Conservation (phyloP, 2,329 filamentous ascomycete genomes). For the Nemania sp. region DNA sequence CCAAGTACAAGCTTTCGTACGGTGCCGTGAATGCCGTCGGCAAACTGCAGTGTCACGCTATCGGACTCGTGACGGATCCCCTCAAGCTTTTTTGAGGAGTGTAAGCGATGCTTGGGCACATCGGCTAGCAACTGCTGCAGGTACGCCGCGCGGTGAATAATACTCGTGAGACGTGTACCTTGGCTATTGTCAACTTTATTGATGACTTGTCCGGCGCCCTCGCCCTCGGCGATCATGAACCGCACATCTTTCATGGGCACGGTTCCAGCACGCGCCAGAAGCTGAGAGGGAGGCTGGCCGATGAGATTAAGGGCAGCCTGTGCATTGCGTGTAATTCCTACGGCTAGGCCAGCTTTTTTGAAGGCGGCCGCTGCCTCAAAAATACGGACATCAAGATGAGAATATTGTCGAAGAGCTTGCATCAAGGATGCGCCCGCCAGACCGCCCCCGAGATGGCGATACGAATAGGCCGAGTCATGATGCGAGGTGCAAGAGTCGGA, state of each 20-base stretch:
- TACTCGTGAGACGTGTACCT: constrained; percentile 36
- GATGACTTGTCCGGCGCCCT: constrained; percentile 24
- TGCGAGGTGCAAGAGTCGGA: too few species aligned
- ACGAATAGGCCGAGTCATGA: background rate
- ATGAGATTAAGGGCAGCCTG: constrained; percentile 43
- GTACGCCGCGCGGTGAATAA: constrained; percentile 39
- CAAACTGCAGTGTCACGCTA: too few species aligned
- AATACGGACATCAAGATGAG: background rate
- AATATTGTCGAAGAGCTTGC: background rate
- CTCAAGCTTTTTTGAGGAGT: constrained; percentile 40
- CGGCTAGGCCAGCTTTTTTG: constrained; percentile 32
- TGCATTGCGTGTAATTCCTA: constrained; percentile 42
- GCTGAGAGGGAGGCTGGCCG: constrained; percentile 29
- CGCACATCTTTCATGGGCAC: constrained; percentile 43
- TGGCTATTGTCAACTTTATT: constrained; percentile 33
- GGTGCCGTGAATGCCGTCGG: background rate
- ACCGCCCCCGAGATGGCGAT: constrained; percentile 4
- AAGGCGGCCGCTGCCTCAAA: constrained; percentile 7
- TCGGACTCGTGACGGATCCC: background rate
- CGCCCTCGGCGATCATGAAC: constrained; percentile 42
- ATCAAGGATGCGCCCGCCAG: background rate
- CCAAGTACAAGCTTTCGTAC: background rate
- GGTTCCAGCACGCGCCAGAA: constrained; percentile 41
- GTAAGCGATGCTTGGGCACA: constrained; percentile 38
- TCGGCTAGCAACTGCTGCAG: constrained; percentile 39